Evolutionary conservation across 495 filamentous ascomycete species (phyloP).

Genomic region (Penicillium soppii): DNA sequence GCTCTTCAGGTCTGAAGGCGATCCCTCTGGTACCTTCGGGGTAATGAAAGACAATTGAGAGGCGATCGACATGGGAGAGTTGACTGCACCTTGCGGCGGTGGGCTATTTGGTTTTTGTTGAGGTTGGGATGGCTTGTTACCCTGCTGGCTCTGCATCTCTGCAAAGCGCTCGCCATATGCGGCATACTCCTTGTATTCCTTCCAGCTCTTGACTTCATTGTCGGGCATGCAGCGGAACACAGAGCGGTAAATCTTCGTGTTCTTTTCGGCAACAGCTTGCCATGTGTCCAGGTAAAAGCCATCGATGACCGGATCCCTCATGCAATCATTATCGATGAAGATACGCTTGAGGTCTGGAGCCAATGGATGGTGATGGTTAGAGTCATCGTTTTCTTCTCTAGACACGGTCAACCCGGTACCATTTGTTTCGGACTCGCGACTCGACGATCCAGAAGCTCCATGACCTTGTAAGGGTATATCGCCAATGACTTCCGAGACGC

Average conservation of each 20-base stretch:
- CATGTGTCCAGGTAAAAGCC: conserved; percentile 85
- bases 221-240: conserved; percentile 98
- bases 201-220: conserved; percentile 89
- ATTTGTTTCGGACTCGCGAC: conserved; percentile 79
- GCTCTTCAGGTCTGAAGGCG: conserved; percentile 19
- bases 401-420: conserved; percentile 42
- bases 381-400: conserved; percentile 42
- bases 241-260: conserved; percentile 86
- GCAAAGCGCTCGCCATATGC: conserved; percentile 78
- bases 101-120: conserved; percentile 41
- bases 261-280: conserved; percentile 87
- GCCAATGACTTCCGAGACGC: conserved; percentile 23
- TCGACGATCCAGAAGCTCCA: conserved; percentile 33
- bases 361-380: conserved; percentile 53
- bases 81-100: conserved; percentile 17
- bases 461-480: conserved; percentile 14
- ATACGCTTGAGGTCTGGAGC: conserved; percentile 66
- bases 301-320: conserved; percentile 80
- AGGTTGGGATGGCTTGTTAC: conserved; percentile 36
- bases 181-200: conserved; percentile 85
- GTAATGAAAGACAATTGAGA: conserved; percentile 18
- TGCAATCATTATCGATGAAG: conserved; percentile 65
- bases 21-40: conserved; percentile 20
- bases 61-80: conserved; percentile 22
- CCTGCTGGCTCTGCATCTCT: conserved; percentile 60